Evolutionary conservation across 352 stramenopile species (phyloP).

Genomic region (Aphanomyces invadans): DNA sequence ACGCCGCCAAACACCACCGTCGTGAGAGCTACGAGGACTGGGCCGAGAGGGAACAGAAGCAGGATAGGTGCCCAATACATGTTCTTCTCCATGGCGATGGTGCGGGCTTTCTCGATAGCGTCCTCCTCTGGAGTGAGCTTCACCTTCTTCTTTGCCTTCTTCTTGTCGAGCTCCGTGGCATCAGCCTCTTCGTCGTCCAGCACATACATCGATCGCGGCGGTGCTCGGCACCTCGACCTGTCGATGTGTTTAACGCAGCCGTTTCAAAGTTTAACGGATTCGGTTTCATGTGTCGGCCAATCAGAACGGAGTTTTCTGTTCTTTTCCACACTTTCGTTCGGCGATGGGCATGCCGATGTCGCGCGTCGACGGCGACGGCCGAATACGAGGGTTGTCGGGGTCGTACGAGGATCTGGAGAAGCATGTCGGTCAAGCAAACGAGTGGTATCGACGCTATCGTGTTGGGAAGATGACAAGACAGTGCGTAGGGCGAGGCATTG

Average conservation of each 20-base stretch:
- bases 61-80: conserved; percentile 64
- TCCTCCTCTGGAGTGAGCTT: conserved; percentile 22
- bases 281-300: too few species aligned
- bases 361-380: conserved; percentile 45
- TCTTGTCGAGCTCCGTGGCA: conserved; percentile 5
- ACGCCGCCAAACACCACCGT: conserved; percentile 58
- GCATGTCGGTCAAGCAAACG: conserved; percentile 65
- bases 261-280: background rate
- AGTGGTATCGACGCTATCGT: conserved; percentile 41
- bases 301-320: background rate
- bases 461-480: background rate
- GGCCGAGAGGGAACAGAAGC: conserved; percentile 54
- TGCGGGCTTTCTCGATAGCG: background rate
- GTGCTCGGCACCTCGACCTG: background rate
- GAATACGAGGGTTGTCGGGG: conserved; percentile 54
- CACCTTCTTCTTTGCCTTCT: conserved; percentile 15
- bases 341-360: conserved; percentile 60
- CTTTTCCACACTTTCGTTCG: background rate
- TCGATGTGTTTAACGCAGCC: background rate
- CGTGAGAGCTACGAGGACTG: conserved; percentile 45
- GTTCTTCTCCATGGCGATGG: conserved; percentile 34
- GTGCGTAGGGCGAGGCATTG: conserved; percentile 46
- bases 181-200: conserved; percentile 21
- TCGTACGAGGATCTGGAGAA: conserved; percentile 59
- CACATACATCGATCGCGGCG: conserved; percentile 23